These are phyloP conservation scores for Meira miltonrushii DNA, from an alignment of 1,284 basidiomycete genomes.

Conservation along the genomic window DNA sequence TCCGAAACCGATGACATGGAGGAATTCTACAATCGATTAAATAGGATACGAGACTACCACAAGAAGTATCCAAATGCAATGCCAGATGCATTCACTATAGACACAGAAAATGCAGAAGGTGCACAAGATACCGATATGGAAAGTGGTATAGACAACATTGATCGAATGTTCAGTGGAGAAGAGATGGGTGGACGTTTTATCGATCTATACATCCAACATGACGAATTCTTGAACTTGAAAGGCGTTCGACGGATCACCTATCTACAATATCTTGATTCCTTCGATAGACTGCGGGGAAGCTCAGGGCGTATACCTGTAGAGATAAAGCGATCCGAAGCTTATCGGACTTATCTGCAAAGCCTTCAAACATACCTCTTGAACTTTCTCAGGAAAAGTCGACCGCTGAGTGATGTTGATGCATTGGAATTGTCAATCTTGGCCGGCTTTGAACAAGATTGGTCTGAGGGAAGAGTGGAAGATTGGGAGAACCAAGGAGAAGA, in stretches of 20 bases:
- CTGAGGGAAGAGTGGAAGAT: constrained; percentile 65
- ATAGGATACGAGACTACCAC: constrained; percentile 91
- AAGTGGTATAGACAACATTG: constrained; percentile 26
- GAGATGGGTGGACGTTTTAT: constrained; percentile 91
- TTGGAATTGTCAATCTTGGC: constrained; percentile 64
- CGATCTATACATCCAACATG: constrained; percentile 83
- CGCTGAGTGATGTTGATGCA: constrained; percentile 72
- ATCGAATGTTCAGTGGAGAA: constrained; percentile 63
- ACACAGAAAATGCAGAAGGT: constrained; percentile 31
- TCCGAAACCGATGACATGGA: constrained; percentile 25
- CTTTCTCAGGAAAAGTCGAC: constrained; percentile 80
- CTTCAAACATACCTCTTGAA: constrained; percentile 78
- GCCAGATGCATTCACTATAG: constrained; percentile 37
- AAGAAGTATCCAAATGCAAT: constrained; percentile 82
- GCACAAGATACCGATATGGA: neutral
- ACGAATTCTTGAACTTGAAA: constrained; percentile 72
- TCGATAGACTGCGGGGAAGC: constrained; percentile 59
- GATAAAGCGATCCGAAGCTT: constrained; percentile 40
- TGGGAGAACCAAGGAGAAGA: constrained; percentile 63
- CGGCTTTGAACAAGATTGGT: constrained; percentile 77
- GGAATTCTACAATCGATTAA: constrained; percentile 82
- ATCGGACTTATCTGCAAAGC: constrained; percentile 32
- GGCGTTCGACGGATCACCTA: constrained; percentile 81
- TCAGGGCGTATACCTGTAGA: constrained; percentile 24
- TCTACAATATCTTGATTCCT: constrained; percentile 67